These are phyloP conservation scores for Iris pallida DNA, from an alignment of 116 monocot genomes.

Conservation along the genomic window DNA sequence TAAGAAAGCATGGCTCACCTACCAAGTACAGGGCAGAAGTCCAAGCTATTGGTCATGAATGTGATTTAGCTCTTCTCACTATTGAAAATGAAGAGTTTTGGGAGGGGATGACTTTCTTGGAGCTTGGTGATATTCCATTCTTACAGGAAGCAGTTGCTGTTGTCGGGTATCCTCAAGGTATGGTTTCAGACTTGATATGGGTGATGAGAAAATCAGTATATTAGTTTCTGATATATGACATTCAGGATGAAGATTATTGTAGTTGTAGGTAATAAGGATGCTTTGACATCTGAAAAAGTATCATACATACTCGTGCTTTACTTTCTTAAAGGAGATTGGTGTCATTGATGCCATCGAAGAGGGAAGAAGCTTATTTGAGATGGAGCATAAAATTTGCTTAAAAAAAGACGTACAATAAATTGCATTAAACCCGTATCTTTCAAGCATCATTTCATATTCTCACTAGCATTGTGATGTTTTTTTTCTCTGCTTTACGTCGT, in stretches of 20 bases:
- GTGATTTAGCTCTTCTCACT: slow-evolving; percentile 88
- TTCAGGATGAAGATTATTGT: background rate
- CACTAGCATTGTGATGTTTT: too few species aligned
- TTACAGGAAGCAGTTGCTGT: slow-evolving; percentile 98
- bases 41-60: slow-evolving; percentile 92
- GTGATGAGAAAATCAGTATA: background rate
- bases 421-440: too few species aligned
- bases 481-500: too few species aligned
- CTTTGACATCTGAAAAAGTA: too few species aligned
- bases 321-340: too few species aligned
- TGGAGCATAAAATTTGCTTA: too few species aligned
- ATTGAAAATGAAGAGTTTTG: slow-evolving; percentile 93
- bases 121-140: slow-evolving; percentile 93
- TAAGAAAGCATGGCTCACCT: slow-evolving; percentile 97
- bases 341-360: too few species aligned
- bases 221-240: background rate
- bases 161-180: slow-evolving; percentile 99
- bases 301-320: too few species aligned
- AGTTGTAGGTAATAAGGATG: background rate
- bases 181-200: background rate
- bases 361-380: too few species aligned
- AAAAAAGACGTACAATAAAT: too few species aligned
- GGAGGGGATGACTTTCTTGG: slow-evolving; percentile 81
- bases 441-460: too few species aligned
- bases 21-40: slow-evolving; percentile 92